phyloP scores from a whole-genome alignment of 2,329 filamentous ascomycete species.

The Aspergillus ibericus region DNA sequence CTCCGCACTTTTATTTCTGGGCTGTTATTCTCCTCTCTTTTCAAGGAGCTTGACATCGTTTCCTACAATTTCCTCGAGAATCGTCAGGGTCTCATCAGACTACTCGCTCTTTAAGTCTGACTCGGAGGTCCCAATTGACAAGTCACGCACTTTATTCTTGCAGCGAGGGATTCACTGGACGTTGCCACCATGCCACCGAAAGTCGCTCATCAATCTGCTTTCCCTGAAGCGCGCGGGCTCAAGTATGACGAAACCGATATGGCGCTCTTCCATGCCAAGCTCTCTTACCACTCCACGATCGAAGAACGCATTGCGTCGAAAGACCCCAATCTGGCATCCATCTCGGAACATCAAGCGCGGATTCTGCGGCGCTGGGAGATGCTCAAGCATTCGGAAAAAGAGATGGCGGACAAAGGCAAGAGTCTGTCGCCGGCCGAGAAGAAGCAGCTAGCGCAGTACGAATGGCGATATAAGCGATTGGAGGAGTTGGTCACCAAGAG shows the following conservation, averaged over 20 bases:
- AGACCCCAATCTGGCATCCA: constrained; percentile 34
- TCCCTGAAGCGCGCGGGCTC: constrained; percentile 36
- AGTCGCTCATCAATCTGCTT: constrained; percentile 16
- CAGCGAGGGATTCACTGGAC: neutral
- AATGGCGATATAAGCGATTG: constrained; percentile 36
- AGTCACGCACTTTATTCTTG: neutral
- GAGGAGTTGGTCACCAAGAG: constrained; percentile 33
- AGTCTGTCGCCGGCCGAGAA: constrained; percentile 31
- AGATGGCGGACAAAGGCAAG: constrained; percentile 34
- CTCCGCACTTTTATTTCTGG: neutral
- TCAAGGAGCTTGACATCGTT: neutral
- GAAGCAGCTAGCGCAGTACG: constrained; percentile 35
- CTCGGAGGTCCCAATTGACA: neutral
- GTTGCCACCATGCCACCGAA: constrained; percentile 26
- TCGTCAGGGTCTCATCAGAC: neutral
- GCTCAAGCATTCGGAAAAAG: constrained; percentile 35
- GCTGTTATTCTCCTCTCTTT: neutral
- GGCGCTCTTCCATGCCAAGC: constrained; percentile 38
- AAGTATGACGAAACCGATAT: constrained; percentile 41
- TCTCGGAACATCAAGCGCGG: constrained; percentile 34
- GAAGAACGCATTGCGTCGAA: constrained; percentile 34
- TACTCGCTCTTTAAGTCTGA: neutral
- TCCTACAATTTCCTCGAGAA: neutral
- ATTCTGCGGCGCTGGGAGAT: constrained; percentile 40
- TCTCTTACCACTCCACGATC: constrained; percentile 37